Percentiles rank a stretch among this genome's conserved stretches.
Conservation (phyloP, 2,329 filamentous ascomycete genomes). For the Colletotrichum sp. region DNA sequence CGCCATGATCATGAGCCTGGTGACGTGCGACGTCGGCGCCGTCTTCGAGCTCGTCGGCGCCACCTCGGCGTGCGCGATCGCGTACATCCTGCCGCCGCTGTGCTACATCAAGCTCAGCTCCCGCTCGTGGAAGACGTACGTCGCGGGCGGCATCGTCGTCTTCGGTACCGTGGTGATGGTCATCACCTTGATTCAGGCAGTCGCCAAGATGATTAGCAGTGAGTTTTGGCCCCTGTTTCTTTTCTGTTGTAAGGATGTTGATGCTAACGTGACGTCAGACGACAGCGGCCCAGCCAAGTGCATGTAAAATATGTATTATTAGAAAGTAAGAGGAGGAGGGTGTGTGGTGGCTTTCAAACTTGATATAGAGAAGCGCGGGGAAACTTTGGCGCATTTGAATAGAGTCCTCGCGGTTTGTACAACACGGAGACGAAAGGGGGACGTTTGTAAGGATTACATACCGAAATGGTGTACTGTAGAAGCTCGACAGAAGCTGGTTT, state of each 20-base stretch:
- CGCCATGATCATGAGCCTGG: slow-evolving; percentile 77
- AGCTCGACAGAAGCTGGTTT: background rate
- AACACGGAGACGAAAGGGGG: background rate
- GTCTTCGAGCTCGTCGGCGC: slow-evolving; percentile 97
- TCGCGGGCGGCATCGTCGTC: slow-evolving; percentile 73
- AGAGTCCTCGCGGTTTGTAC: background rate
- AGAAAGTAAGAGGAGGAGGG: background rate
- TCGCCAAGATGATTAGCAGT: slow-evolving; percentile 69
- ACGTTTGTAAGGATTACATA: background rate
- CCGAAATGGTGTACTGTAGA: background rate
- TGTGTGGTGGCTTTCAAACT: background rate
- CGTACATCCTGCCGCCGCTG: slow-evolving; percentile 92
- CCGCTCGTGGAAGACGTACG: slow-evolving; percentile 73
- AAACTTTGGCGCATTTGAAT: background rate
- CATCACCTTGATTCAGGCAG: slow-evolving; percentile 77
- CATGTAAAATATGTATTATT: slow-evolving; percentile 14
- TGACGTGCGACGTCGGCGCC: slow-evolving; percentile 91
- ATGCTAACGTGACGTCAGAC: background rate
- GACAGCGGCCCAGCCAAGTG: slow-evolving; percentile 13
- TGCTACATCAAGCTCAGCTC: slow-evolving; percentile 95
- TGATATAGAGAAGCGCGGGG: background rate
- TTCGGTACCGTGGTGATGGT: slow-evolving; percentile 84
- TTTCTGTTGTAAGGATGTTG: background rate
- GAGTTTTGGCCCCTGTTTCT: slow-evolving; percentile 23
- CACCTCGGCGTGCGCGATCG: slow-evolving; percentile 90